Evolutionary conservation across 2,329 filamentous ascomycete genomes (phyloP).

Genomic region (Colletotrichum sojae): DNA sequence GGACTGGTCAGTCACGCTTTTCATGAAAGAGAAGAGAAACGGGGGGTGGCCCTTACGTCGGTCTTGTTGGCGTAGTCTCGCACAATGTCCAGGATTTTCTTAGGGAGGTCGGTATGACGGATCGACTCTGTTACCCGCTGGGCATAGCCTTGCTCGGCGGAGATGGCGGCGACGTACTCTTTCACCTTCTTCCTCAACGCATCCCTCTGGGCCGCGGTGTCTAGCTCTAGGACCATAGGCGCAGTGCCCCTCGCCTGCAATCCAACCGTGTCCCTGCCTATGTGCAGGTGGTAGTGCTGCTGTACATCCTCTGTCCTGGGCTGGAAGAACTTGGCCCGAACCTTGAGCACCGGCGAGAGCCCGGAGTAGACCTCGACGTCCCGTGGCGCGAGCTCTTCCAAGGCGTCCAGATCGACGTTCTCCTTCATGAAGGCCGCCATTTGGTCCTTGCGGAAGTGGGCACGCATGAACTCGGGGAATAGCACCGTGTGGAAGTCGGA

Average conservation of each 20-base stretch:
- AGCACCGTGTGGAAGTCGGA: conserved; percentile 66
- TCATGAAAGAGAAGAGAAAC: not conserved
- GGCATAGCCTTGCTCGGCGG: conserved; percentile 63
- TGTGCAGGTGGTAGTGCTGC: conserved; percentile 65
- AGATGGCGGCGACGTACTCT: conserved; percentile 64
- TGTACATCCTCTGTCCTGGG: conserved; percentile 62
- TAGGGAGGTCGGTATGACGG: conserved; percentile 61
- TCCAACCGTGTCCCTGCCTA: conserved; percentile 54
- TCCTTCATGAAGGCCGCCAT: conserved; percentile 63
- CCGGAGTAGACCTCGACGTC: conserved; percentile 65
- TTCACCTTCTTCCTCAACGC: conserved; percentile 62
- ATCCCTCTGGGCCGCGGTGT: conserved; percentile 57
- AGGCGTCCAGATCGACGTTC: conserved; percentile 62
- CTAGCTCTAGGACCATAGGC: conserved; percentile 66
- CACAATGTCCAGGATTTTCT: conserved; percentile 61
- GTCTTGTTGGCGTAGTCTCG: conserved; percentile 63
- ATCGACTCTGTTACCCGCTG: conserved; percentile 65
- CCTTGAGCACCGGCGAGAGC: conserved; percentile 61
- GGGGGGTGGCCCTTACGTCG: conserved; percentile 53
- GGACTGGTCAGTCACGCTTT: not conserved
- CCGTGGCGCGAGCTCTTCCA: conserved; percentile 53
- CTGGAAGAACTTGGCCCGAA: conserved; percentile 67
- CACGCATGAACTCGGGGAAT: conserved; percentile 67
- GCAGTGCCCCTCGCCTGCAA: conserved; percentile 59
- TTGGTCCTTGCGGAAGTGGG: conserved; percentile 65